Evolutionary conservation across 148 eudicot species (phyloP).

Genomic region (Pouteria glomerata): DNA sequence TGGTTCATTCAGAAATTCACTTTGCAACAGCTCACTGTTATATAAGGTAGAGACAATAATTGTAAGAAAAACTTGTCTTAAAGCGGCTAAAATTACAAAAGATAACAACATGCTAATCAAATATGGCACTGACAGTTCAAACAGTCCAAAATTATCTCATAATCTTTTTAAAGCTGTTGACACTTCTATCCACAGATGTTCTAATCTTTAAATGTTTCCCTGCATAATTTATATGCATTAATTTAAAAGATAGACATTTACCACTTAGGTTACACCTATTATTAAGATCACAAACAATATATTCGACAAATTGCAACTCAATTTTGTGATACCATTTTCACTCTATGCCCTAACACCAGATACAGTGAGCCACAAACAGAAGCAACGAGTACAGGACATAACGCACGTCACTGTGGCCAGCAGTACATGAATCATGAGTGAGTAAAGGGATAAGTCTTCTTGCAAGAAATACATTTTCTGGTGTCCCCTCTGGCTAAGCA

Average conservation of each 20-base stretch:
- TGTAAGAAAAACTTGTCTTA: background rate
- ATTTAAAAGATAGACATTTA: background rate
- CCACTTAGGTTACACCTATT: too few species aligned
- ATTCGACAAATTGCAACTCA: background rate
- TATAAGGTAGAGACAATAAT: background rate
- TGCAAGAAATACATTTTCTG: background rate
- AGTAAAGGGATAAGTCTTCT: background rate
- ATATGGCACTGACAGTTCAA: background rate
- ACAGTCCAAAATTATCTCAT: background rate
- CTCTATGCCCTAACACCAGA: background rate
- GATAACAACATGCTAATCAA: conserved; percentile 3
- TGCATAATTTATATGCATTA: too few species aligned
- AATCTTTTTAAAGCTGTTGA: background rate
- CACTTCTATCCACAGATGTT: background rate
- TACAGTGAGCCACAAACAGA: background rate
- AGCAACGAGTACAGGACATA: background rate
- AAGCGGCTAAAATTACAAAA: background rate
- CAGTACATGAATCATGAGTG: background rate
- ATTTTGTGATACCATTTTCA: background rate
- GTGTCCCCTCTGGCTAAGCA: background rate
- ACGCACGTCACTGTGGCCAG: background rate
- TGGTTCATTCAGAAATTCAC: conserved; percentile 78
- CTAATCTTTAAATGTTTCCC: too few species aligned
- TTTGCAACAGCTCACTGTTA: conserved; percentile 81
- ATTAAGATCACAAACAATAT: too few species aligned